Evolutionary conservation across 2,329 filamentous ascomycete genomes (phyloP), one percentile per base, ranked within the genome.

Genomic region (Penicillium concentricum): DNA sequence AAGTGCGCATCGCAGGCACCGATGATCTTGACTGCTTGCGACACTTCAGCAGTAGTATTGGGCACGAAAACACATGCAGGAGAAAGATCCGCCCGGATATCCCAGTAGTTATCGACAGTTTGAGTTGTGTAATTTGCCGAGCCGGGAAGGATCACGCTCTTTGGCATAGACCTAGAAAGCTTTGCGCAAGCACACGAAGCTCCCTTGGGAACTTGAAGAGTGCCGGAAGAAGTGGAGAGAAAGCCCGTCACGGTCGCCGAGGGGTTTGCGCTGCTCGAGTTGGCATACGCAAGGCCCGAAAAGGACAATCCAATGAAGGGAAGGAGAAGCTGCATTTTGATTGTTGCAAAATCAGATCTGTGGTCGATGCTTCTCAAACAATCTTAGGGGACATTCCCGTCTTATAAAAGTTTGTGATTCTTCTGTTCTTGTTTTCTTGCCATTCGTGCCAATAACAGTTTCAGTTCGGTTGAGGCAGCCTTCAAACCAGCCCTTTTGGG

Each of bases 1-100:
- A 85, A 85, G 30, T 76, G 74, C 5, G 72, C 60, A 44, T 75
- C 45, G 64, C 69, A 69, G 0, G 30, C n/a, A 4, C 34, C 41
- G 8, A 74, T 56, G 0, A 67, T 59, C 5, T 56, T 45, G 2
- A 74, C 48, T 2, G 65, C 68, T 20, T 53, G 49, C 1, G 71
- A 61, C 4, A 75, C 67, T 35, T 67, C 51, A 15, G 58, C 37
- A 6, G 67, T 65, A 7, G 61, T 58, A 3, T 22, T 30, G 1
- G 71, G 71, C n/a, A 69, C 43, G 32, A 73, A 70, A 43, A 74
- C 62, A 50, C 72, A 75, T 1, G 60, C 57, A 8, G 72, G 72
- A 18, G 58, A 57, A 18, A 68, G 58, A 18, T 61, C 45, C 0
- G 62, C 54, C 3, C 69, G 63, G 22, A 67, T 48, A 48, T 74